phyloP scores from a whole-genome alignment of 225 moss, liverwort and hornwort species.

The Neckera pumila region DNA sequence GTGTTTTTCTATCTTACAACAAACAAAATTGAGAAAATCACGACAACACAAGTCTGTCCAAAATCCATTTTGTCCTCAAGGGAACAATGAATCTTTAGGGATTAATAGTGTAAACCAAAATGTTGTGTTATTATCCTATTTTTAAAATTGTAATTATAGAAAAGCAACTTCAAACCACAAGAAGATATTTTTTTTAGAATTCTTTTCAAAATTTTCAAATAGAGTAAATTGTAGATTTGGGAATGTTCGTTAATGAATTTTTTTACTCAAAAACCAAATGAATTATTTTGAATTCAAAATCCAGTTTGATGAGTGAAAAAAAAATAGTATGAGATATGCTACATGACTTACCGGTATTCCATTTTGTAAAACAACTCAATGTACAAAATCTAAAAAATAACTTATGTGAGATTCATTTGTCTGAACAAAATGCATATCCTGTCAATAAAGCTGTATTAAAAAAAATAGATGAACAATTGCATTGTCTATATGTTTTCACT shows the following conservation, averaged over 20 bases:
- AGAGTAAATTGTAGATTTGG: background rate
- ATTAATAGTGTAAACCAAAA: background rate
- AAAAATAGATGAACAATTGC: background rate
- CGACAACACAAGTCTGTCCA: no score
- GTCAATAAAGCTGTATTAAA: no score
- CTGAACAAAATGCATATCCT: background rate
- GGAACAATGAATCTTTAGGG: no score
- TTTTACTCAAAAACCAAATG: background rate
- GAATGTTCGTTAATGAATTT: background rate
- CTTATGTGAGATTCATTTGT: background rate
- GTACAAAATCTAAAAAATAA: background rate
- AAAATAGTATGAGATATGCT: background rate
- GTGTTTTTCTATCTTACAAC: no score
- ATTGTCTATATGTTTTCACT: background rate
- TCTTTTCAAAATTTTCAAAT: background rate
- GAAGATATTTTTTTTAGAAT: background rate
- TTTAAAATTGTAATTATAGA: accelerated
- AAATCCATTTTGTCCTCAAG: no score
- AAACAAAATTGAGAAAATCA: no score
- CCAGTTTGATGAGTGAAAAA: background rate
- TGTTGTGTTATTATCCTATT: background rate
- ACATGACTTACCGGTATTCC: background rate
- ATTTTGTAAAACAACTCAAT: background rate
- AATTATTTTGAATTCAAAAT: background rate
- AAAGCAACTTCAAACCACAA: accelerated